A percentile compares a stretch with the other conserved stretches of the same genome.
Evolutionary conservation across 768 basidiomycete genomes (phyloP).

Genomic region (Hydnomerulius pinastri): DNA sequence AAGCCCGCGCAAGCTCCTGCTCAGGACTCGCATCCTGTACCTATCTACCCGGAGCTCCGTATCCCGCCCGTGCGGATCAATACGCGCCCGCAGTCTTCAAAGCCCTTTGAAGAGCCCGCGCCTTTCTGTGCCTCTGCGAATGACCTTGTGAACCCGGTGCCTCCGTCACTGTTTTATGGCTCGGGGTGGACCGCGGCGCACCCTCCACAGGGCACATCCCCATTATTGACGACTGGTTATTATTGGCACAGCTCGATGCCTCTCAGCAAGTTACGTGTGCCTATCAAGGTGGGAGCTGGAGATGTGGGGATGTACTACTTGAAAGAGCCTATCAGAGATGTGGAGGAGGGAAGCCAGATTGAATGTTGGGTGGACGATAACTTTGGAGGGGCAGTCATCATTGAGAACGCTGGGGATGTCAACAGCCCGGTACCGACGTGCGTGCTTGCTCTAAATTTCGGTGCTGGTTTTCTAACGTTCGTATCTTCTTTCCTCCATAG

Average conservation of each 20-base stretch:
- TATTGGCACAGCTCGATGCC: conserved; percentile 94
- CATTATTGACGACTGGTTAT: conserved; percentile 66
- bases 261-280: conserved; percentile 79
- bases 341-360: conserved; percentile 67
- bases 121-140: conserved; percentile 97
- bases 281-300: conserved; percentile 82
- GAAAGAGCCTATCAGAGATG: conserved; percentile 60
- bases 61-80: conserved; percentile 76
- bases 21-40: conserved; percentile 16
- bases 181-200: conserved; percentile 87
- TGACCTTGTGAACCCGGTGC: conserved; percentile 95
- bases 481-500: conserved; percentile 40
- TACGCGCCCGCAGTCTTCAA: conserved; percentile 53
- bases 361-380: conserved; percentile 99
- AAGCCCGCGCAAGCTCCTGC: conserved; percentile 16
- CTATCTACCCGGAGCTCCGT: conserved; percentile 35
- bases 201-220: conserved; percentile 49
- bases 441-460: conserved; percentile 33
- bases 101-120: conserved; percentile 79
- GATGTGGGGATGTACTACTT: conserved; percentile 93
- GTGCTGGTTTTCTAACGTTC: not conserved
- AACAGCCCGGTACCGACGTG: conserved; percentile 66
- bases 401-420: conserved; percentile 76
- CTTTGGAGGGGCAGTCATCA: conserved; percentile 67
- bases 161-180: conserved; percentile 91